Conservation (phyloP, 2,329 filamentous ascomycete species). For the Gliomastix tumulicola region DNA sequence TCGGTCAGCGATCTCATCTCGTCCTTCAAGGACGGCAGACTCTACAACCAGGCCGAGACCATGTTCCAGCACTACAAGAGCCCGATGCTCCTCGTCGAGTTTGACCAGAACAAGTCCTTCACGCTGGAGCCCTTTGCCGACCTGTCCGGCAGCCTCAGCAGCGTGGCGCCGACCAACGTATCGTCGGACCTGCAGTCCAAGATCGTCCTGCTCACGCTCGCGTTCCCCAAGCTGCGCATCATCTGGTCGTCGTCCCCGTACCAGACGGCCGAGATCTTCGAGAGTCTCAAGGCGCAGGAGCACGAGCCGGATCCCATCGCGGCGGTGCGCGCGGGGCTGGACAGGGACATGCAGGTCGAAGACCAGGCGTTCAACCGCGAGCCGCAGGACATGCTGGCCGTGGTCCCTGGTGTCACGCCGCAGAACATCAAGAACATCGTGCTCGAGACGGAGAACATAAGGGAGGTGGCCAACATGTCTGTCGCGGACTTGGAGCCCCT, state of each 20-base stretch:
- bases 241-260: conserved; percentile 93
- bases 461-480: conserved; percentile 81
- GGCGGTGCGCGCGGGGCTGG: conserved; percentile 76
- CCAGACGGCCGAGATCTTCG: conserved; percentile 96
- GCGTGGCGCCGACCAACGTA: conserved; percentile 51
- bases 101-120: conserved; percentile 95
- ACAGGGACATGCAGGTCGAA: conserved; percentile 45
- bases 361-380: conserved; percentile 73
- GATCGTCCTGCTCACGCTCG: conserved; percentile 83
- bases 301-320: conserved; percentile 84
- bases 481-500: conserved; percentile 63
- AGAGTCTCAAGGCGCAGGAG: conserved; percentile 83
- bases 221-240: conserved; percentile 82
- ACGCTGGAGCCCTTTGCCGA: conserved; percentile 79
- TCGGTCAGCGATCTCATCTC: conserved; percentile 85
- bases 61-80: conserved; percentile 92
- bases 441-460: conserved; percentile 66
- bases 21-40: conserved; percentile 83
- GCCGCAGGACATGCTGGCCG: conserved; percentile 83
- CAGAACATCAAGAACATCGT: conserved; percentile 70
- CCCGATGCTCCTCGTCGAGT: conserved; percentile 92
- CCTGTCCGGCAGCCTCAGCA: conserved; percentile 52
- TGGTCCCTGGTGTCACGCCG: conserved; percentile 76
- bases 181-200: conserved; percentile 80
- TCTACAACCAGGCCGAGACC: conserved; percentile 86